A percentile compares a stretch with the other conserved stretches of the same genome.
These are phyloP conservation scores for Hymenoscyphus scutula DNA, from an alignment of 2,329 filamentous ascomycete genomes.

Conservation along the genomic window DNA sequence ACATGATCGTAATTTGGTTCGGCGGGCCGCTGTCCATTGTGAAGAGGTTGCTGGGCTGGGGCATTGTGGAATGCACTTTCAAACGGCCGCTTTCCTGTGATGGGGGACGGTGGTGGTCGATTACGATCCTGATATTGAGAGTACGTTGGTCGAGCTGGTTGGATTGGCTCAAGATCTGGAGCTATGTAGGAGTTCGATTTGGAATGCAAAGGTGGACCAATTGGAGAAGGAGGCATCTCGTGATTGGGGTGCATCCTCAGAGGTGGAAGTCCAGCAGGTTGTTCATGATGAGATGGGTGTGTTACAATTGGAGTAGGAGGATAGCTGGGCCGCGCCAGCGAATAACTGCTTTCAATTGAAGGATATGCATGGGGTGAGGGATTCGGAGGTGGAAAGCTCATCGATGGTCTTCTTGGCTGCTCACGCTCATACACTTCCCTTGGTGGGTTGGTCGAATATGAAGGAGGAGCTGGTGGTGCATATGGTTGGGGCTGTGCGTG, in stretches of 20 bases:
- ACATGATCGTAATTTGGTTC: constrained; percentile 29
- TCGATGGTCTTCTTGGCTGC: constrained; percentile 14
- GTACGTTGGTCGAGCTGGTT: neutral
- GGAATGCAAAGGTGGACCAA: constrained; percentile 21
- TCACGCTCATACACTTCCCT: constrained; percentile 11
- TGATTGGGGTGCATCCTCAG: neutral
- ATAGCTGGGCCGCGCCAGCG: neutral
- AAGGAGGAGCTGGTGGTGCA: constrained; percentile 10
- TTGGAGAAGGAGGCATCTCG: constrained; percentile 25
- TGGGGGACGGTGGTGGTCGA: constrained; percentile 5
- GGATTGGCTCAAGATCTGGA: neutral
- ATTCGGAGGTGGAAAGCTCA: constrained; percentile 8
- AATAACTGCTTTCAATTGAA: constrained; percentile 21
- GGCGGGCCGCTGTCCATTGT: constrained; percentile 44
- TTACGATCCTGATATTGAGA: neutral
- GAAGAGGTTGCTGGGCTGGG: constrained; percentile 37
- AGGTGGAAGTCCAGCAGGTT: constrained; percentile 16
- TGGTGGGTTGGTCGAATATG: constrained; percentile 11
- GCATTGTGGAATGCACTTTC: constrained; percentile 29
- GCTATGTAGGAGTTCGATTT: constrained; percentile 14
- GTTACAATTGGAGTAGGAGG: neutral
- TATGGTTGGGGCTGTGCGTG: constrained; percentile 15
- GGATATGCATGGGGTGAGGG: constrained; percentile 13
- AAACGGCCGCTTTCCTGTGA: constrained; percentile 29
- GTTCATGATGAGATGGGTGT: constrained; percentile 7